Evolutionary conservation across 257 asterid species (phyloP).

Genomic region (Nicotiana otophora): DNA sequence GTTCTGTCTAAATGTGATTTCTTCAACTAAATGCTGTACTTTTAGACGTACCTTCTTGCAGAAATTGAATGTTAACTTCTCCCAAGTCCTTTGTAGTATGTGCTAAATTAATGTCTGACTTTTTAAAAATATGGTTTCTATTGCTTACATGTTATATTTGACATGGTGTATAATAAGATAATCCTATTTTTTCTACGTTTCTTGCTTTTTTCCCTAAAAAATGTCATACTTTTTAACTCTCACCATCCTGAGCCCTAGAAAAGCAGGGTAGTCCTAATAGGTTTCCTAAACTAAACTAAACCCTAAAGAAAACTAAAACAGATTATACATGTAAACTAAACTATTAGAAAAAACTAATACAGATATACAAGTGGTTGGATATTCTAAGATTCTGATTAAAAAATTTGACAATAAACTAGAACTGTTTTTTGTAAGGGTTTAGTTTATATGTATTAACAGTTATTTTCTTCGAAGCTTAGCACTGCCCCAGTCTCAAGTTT

Average conservation of each 20-base stretch:
- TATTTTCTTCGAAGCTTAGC: not conserved
- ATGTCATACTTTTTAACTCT: not conserved
- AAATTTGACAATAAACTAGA: too few relatives aligned
- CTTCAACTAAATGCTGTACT: not conserved
- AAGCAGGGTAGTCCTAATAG: not conserved
- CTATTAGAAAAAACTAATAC: too few relatives aligned
- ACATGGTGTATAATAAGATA: not conserved
- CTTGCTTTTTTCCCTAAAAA: not conserved
- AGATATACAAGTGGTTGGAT: too few relatives aligned
- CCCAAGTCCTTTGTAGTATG: not conserved
- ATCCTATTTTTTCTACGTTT: not conserved
- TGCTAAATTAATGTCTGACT: not conserved
- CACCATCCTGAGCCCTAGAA: not conserved
- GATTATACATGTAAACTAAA: too few relatives aligned
- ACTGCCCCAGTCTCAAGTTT: not conserved
- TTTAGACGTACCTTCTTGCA: not conserved
- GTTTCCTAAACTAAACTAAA: too few relatives aligned
- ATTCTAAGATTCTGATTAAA: too few relatives aligned
- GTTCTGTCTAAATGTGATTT: not conserved
- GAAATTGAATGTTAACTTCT: not conserved
- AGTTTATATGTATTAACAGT: too few relatives aligned
- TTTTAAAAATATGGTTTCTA: not conserved
- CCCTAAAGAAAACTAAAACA: too few relatives aligned
- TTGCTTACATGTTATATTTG: not conserved
- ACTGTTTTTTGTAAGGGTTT: too few relatives aligned